Evolutionary conservation across 2,329 filamentous ascomycete species (phyloP), one percentile per base, ranked within the genome.

Genomic region (Botrytis sinoallii): DNA sequence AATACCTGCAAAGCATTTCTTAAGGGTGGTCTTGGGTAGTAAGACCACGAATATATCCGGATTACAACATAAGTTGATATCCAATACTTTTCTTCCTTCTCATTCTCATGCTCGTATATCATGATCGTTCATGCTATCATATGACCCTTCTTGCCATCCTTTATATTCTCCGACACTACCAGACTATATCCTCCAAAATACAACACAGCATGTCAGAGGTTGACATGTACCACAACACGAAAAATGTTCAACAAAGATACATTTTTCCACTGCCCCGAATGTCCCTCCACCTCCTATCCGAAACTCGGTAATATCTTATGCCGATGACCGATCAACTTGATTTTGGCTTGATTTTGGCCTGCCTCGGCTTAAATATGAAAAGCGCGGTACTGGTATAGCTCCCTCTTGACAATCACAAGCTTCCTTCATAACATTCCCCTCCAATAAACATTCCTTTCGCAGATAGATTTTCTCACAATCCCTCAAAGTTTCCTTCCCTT

Each of bases 341-440:
- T n/a, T 52, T n/a, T 52, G 48, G 5, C 6, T 57, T 14, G 46
- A 35, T 72, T 25, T 68, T 72, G 70, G 70, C 63, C 63, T 72
- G 25, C 70, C 70, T 72, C 70, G 70, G 70, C 63, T 68, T 68
- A 68, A 68, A 66, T 25, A 38, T 44, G 18, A 4, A 52, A 67
- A 46, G 61, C 25, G 32, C 68, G 52, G 68, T 63, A 46, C 12
- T 35, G 40, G 38, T 55, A 32, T 32, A 65, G 70, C 40, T 69
- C 66, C 35, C 48, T 69, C 66, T 16, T 32, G 55, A 57, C 64
- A 2, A 38, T 57, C 66, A 68, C 66, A 59, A 69, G 66, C 66
- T 69, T 68, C 66, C 42, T n/a, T 42, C 35, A 69, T 18, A 57
- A 29, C 14, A 57, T 29, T 3, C 38, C 38, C n/a, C 25, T 57